Evolutionary conservation across 2,329 filamentous ascomycete species (phyloP), one percentile per base, ranked within the genome.

Genomic region (Emmonsia crescens): DNA sequence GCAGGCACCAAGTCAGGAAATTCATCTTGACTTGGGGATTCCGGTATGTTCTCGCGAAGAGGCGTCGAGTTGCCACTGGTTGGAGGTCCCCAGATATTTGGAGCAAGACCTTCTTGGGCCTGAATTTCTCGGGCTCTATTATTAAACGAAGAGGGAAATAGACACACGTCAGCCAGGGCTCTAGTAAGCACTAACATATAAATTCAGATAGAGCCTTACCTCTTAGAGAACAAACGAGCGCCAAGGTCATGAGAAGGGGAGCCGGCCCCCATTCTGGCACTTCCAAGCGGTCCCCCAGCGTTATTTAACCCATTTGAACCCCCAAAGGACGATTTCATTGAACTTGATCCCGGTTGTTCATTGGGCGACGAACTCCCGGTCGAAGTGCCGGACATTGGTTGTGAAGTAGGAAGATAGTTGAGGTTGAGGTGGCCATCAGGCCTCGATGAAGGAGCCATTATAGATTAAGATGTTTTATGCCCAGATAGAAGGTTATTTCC

Each of bases 31-130:
- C 89, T 94, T 38, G 94, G 94, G 42, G 93, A 96, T 77, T 99
- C 94, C 66, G 93, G 92, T 64, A 99, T 97, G 67, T 93, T 96
- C 79, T 97, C 94, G 71, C 94, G 90, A 59, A 99, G 83, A 68
- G 94, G 94, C 49, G 93, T 96, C 24, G 93, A 96, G 75, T 96
- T 93, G 66, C 93, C 94, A 74, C 93, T 96, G 61, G 93, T 96
- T 57, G 94, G 93, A 67, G 94, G 93, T 12, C 94, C 91, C 94
- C 94, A 97, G 51, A 88, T 87, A 71, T 87, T 75, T 84, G 82
- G 71, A 81, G 87, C 73, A 80, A 96, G 82, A 59, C 92, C 92
- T 82, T 97, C 93, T 78, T 96, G 92, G 60, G 92, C 92, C 79
- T 97, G 93, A 65, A 97, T 96, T 76, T 99, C 94, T 74, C 94